Conservation (phyloP, 2,329 filamentous ascomycete species). For the Lachnellula arida region DNA sequence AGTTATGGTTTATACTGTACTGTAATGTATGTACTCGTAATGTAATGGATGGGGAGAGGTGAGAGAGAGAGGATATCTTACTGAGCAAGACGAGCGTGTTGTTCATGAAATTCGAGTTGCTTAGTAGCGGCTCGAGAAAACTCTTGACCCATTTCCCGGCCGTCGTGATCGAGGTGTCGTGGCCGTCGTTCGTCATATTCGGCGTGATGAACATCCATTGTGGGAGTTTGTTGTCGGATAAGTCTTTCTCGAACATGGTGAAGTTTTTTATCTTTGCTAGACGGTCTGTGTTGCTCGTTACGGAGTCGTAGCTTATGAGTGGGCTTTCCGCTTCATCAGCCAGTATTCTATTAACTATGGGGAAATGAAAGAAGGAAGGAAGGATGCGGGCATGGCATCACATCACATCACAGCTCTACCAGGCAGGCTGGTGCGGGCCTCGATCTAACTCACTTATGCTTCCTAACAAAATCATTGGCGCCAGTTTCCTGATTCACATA, state of each 20-base stretch:
- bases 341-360: neutral
- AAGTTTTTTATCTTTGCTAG: constrained; percentile 70
- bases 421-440: too few relatives aligned
- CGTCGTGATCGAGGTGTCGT: constrained; percentile 65
- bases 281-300: constrained; percentile 53
- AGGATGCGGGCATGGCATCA: too few relatives aligned
- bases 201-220: constrained; percentile 71
- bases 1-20: constrained; percentile 60
- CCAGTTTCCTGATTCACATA: constrained; percentile 61
- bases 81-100: constrained; percentile 70
- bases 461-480: constrained; percentile 72
- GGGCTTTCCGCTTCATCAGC: constrained; percentile 27
- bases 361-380: too few relatives aligned
- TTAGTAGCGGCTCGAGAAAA: constrained; percentile 66
- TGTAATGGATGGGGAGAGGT: too few relatives aligned
- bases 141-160: constrained; percentile 63
- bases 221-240: constrained; percentile 58
- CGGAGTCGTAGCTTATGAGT: constrained; percentile 58
- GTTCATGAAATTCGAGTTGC: constrained; percentile 65
- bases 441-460: constrained; percentile 66
- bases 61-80: constrained; percentile 42
- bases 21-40: too few relatives aligned
- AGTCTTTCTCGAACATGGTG: constrained; percentile 62
- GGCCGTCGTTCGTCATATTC: constrained; percentile 71
- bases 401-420: too few relatives aligned